Evolutionary conservation across 1,139 yeast genomes (phyloP).

Genomic region (Blastobotrys apis): DNA sequence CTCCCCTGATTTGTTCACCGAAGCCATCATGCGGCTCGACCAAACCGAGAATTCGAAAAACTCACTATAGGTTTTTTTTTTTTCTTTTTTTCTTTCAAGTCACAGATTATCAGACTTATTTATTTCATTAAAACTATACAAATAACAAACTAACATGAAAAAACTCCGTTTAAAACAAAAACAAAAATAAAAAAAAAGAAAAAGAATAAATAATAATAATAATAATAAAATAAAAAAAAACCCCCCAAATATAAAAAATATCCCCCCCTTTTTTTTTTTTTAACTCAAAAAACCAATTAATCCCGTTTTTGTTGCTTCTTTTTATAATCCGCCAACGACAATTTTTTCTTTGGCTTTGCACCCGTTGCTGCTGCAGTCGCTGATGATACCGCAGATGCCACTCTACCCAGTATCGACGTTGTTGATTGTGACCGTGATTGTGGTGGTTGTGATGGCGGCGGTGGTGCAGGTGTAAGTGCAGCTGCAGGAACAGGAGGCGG

Average conservation of each 20-base stretch:
- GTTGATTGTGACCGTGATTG: background rate
- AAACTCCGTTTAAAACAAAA: too few species aligned
- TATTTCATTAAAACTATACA: too few species aligned
- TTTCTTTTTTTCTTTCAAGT: too few species aligned
- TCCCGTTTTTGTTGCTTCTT: conserved; percentile 46
- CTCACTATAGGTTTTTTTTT: too few species aligned
- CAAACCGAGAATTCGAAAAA: too few species aligned
- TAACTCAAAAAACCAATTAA: background rate
- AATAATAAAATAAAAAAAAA: background rate
- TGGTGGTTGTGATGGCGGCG: background rate
- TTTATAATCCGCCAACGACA: conserved; percentile 80
- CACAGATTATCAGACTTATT: too few species aligned
- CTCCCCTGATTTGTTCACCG: background rate
- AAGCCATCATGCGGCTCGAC: background rate
- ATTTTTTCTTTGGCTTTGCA: conserved; percentile 49
- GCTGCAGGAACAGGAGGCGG: background rate
- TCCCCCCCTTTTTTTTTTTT: background rate
- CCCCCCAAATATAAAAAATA: conserved; percentile 7
- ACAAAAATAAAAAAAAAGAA: too few species aligned
- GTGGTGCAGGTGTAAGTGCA: background rate
- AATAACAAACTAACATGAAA: too few species aligned
- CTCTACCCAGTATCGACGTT: background rate
- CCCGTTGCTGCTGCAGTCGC: background rate
- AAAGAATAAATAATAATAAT: conserved; percentile 3
- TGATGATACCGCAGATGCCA: background rate